Percentiles rank a stretch among this genome's conserved stretches.
Conservation (phyloP, 306 rosid species). For the Acacia crassicarpa region DNA sequence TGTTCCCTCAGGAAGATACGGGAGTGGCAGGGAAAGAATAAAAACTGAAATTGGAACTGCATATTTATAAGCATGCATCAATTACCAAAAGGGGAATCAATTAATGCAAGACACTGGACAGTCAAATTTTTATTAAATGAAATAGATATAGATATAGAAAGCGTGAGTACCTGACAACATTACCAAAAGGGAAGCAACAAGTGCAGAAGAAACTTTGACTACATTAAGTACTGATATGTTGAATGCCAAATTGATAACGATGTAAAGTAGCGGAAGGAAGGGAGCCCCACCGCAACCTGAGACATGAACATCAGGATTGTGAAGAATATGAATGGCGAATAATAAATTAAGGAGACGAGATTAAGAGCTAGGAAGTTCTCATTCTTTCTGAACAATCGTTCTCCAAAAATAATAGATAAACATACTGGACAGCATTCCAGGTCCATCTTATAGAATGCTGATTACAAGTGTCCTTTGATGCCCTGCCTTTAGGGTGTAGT, state of each 20-base stretch:
- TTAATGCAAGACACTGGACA: neutral
- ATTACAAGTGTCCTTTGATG: too few relatives aligned
- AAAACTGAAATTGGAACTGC: constrained; percentile 86
- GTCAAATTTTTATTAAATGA: neutral
- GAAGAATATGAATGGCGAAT: constrained; percentile 10
- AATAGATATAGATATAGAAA: neutral
- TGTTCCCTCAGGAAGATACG: constrained; percentile 68
- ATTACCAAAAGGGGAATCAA: neutral
- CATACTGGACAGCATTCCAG: neutral
- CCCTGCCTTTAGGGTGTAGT: too few relatives aligned
- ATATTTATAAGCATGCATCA: constrained; percentile 32
- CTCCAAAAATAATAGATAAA: neutral
- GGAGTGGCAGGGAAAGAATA: constrained; percentile 79
- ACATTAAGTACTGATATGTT: constrained; percentile 72
- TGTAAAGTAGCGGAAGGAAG: constrained; percentile 79
- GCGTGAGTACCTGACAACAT: constrained; percentile 75
- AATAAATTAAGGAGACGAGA: constrained; percentile 10
- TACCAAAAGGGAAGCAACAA: constrained; percentile 75
- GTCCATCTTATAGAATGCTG: neutral
- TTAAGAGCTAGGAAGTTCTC: constrained; percentile 4
- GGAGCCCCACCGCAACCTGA: constrained; percentile 89
- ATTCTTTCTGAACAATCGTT: neutral
- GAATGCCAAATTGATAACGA: constrained; percentile 68
- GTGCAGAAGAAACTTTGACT: constrained; percentile 77
- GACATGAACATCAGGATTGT: constrained; percentile 1